These are phyloP conservation scores for Fusarium sp. DNA, from an alignment of 2,329 filamentous ascomycete species.

Conservation along the genomic window DNA sequence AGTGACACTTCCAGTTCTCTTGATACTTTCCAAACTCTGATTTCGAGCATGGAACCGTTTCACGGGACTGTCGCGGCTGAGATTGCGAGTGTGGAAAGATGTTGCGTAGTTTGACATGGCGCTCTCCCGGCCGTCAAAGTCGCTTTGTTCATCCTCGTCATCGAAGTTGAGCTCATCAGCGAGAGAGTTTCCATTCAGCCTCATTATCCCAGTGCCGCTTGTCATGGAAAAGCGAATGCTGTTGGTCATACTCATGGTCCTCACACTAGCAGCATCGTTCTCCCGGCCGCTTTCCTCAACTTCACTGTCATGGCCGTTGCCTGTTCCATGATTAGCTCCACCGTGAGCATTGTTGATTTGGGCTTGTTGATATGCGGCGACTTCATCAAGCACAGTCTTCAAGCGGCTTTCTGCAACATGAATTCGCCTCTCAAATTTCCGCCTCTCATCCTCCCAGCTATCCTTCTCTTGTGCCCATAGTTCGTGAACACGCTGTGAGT, in stretches of 20 bases:
- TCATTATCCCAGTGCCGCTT: constrained; percentile 64
- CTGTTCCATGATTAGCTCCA: constrained; percentile 33
- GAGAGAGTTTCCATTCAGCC: constrained; percentile 76
- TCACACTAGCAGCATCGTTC: constrained; percentile 76
- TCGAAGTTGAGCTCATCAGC: constrained; percentile 93
- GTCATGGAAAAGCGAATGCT: constrained; percentile 78
- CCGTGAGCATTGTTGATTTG: constrained; percentile 55
- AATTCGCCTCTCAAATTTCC: constrained; percentile 83
- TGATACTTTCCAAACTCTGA: constrained; percentile 67
- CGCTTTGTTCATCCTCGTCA: constrained; percentile 78
- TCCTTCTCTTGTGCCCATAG: constrained; percentile 88
- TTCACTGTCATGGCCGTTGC: constrained; percentile 62
- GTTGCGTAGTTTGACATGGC: constrained; percentile 60
- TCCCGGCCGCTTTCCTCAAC: constrained; percentile 70
- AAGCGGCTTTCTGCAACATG: constrained; percentile 91
- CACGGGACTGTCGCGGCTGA: constrained; percentile 67
- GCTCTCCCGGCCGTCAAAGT: constrained; percentile 75
- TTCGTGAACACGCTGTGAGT: constrained; percentile 79
- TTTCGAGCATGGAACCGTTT: constrained; percentile 62
- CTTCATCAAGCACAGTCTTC: constrained; percentile 85
- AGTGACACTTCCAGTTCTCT: constrained; percentile 63
- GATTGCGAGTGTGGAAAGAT: constrained; percentile 60
- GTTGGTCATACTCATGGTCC: constrained; percentile 77
- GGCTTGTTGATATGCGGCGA: constrained; percentile 74
- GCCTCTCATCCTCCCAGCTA: constrained; percentile 83